Percentiles rank a stretch among this genome's conserved stretches.
Evolutionary conservation across 768 basidiomycete genomes (phyloP).

Genomic region (Chalciporus pseudorubinellus): DNA sequence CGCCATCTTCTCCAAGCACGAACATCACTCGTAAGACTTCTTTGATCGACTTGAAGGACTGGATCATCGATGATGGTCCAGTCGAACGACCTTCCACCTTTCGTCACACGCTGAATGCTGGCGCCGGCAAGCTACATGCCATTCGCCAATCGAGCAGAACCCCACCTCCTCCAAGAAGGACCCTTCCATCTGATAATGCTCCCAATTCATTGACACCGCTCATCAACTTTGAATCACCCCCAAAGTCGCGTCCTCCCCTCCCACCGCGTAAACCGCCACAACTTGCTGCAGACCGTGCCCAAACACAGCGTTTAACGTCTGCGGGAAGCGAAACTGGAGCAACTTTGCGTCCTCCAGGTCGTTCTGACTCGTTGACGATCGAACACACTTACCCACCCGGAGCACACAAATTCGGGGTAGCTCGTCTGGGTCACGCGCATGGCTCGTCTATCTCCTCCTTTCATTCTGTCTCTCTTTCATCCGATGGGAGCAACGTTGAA

Average conservation of each 20-base stretch:
- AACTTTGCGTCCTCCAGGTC: conserved; percentile 31
- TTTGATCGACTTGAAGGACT: conserved; percentile 69
- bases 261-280: conserved; percentile 66
- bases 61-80: conserved; percentile 65
- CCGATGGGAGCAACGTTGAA: conserved; percentile 43
- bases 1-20: conserved; percentile 49
- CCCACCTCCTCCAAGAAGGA: conserved; percentile 18
- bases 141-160: conserved; percentile 24
- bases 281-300: conserved; percentile 42
- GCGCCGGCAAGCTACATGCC: conserved; percentile 14
- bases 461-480: conserved; percentile 79
- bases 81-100: conserved; percentile 18
- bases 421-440: conserved; percentile 48
- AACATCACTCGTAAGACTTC: conserved; percentile 48
- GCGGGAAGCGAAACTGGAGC: conserved; percentile 12
- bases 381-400: conserved; percentile 57
- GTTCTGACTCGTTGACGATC: conserved; percentile 50
- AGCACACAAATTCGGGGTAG: conserved; percentile 34
- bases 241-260: conserved; percentile 52
- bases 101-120: conserved; percentile 9
- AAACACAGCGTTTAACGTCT: conserved; percentile 27
- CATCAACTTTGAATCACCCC: conserved; percentile 56
- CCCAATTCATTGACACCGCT: conserved; percentile 38
- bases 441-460: conserved; percentile 79
- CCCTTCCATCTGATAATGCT: neutral